phyloP scores from a whole-genome alignment of 306 rosid genomes.

The Alnus rubra region DNA sequence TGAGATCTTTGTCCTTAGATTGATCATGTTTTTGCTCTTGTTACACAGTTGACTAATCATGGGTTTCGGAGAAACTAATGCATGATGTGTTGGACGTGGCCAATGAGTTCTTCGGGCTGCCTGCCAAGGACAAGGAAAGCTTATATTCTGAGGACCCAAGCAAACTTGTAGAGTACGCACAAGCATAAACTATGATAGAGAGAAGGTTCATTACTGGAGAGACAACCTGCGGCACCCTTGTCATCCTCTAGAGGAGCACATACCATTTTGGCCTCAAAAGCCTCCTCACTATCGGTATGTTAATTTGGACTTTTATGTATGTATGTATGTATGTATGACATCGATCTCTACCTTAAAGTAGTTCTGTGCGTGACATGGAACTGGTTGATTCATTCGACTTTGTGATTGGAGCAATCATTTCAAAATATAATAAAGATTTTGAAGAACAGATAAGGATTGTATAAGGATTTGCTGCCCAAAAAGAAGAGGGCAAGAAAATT shows the following conservation, averaged over 20 bases:
- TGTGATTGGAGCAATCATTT: too few relatives aligned
- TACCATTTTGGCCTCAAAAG: conserved; percentile 66
- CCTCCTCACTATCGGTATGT: conserved; percentile 55
- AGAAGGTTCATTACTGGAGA: conserved; percentile 58
- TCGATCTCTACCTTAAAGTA: too few relatives aligned
- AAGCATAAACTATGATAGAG: conserved; percentile 13
- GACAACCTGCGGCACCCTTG: conserved; percentile 62
- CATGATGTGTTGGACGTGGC: not conserved
- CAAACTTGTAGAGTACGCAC: conserved; percentile 19
- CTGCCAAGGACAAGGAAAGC: conserved; percentile 19
- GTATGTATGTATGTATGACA: too few relatives aligned
- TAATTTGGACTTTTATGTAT: too few relatives aligned
- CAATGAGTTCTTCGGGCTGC: conserved; percentile 22
- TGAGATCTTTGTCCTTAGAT: too few relatives aligned
- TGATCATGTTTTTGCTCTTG: too few relatives aligned
- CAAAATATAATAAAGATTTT: too few relatives aligned
- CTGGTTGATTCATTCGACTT: too few relatives aligned
- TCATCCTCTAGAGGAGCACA: conserved; percentile 47
- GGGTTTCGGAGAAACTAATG: not conserved
- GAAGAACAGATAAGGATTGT: too few relatives aligned
- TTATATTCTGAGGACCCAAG: conserved; percentile 11
- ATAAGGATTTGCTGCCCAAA: too few relatives aligned
- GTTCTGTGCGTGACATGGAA: too few relatives aligned
- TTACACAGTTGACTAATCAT: conserved; percentile 22
- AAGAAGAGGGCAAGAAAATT: too few relatives aligned